A percentile compares a stretch with the other conserved stretches of the same genome.
phyloP scores from a whole-genome alignment of 208 protist species.

The Blastocrithidia nonstop region DNA sequence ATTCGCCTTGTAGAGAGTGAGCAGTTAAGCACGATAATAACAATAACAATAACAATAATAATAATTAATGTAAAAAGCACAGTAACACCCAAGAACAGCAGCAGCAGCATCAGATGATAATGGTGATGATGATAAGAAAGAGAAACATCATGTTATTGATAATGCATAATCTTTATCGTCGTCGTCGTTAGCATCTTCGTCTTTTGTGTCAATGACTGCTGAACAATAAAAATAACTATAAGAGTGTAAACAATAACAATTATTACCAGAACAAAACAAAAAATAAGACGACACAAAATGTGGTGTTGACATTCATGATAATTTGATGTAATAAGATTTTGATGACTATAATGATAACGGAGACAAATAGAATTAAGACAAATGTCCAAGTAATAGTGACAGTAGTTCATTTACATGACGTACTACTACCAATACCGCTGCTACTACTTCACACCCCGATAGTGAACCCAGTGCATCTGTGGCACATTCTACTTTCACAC shows the following conservation, averaged over 20 bases:
- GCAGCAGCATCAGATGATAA: not conserved
- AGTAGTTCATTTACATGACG: too few relatives aligned
- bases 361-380: too few relatives aligned
- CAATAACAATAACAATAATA: slow-evolving; percentile 2
- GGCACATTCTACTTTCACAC: too few relatives aligned
- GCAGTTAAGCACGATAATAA: not conserved
- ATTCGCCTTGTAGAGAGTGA: not conserved
- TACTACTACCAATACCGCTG: too few relatives aligned
- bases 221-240: not conserved
- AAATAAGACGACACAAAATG: too few relatives aligned
- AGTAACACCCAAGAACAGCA: slow-evolving; percentile 1
- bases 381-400: too few relatives aligned
- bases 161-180: not conserved
- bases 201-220: not conserved
- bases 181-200: not conserved
- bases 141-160: slow-evolving; percentile 16
- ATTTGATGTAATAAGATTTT: too few relatives aligned
- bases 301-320: too few relatives aligned
- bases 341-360: too few relatives aligned
- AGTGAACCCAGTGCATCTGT: too few relatives aligned
- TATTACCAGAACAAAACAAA: too few relatives aligned
- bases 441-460: too few relatives aligned
- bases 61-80: not conserved
- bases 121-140: slow-evolving; percentile 18
- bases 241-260: not conserved